Percentiles rank a stretch among this genome's conserved stretches.
phyloP scores from a whole-genome alignment of 164 flowering plant species.

The Hamamelis virginiana region DNA sequence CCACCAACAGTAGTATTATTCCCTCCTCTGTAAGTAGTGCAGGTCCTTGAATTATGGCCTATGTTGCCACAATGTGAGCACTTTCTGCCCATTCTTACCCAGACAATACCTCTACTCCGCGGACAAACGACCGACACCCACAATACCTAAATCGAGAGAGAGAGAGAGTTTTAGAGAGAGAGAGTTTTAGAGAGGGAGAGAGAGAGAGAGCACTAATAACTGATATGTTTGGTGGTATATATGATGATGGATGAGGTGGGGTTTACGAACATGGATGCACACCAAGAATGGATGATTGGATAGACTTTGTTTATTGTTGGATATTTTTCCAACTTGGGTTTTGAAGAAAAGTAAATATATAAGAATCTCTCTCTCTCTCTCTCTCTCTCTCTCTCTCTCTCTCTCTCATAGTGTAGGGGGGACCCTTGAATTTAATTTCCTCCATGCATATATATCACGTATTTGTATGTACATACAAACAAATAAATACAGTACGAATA shows the following conservation, averaged over 20 bases:
- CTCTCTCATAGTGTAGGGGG: conserved; percentile 1
- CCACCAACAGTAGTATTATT: conserved; percentile 22
- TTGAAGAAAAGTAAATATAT: not conserved
- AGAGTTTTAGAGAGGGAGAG: too few relatives aligned
- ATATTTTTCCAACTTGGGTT: conserved; percentile 33
- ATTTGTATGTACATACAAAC: too few relatives aligned
- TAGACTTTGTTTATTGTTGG: conserved; percentile 33
- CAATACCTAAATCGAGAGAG: conserved; percentile 6
- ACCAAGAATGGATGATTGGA: conserved; percentile 45
- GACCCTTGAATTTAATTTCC: too few relatives aligned
- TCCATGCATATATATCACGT: too few relatives aligned
- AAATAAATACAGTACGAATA: too few relatives aligned
- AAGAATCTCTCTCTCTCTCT: conserved; percentile 13
- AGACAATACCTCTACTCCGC: conserved; percentile 20
- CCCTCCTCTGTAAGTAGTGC: conserved; percentile 37
- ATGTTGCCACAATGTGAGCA: conserved; percentile 53
- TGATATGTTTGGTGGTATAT: conserved; percentile 24
- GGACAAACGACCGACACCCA: conserved; percentile 12
- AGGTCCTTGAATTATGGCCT: conserved; percentile 86
- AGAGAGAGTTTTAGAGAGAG: too few relatives aligned
- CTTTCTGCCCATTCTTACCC: conserved; percentile 57
- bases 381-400: conserved; percentile 10
- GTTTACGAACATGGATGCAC: conserved; percentile 37
- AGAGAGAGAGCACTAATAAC: conserved; percentile 16
- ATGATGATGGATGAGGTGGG: conserved; percentile 34